These are phyloP conservation scores for Elaeis guineensis DNA, from an alignment of 176 grass and related monocot species.

Conservation along the genomic window DNA sequence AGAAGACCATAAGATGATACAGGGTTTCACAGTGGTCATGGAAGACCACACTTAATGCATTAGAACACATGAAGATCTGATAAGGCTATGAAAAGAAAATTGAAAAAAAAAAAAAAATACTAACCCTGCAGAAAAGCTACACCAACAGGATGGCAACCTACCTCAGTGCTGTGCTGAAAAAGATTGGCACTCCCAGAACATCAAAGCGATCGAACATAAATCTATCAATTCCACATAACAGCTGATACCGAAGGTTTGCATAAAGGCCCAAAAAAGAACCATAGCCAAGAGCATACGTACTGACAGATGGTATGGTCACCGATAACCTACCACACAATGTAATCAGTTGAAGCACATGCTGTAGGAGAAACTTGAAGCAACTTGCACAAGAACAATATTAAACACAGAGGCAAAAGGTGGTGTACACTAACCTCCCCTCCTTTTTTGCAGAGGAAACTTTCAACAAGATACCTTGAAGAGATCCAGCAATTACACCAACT, in stretches of 20 bases:
- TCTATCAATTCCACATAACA: slow-evolving; percentile 70
- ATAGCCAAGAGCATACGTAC: slow-evolving; percentile 79
- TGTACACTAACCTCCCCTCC: slow-evolving; percentile 44
- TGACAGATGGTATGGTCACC: slow-evolving; percentile 58
- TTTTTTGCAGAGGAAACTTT: slow-evolving; percentile 60
- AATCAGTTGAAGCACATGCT: slow-evolving; percentile 4
- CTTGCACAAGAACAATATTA: slow-evolving; percentile 4
- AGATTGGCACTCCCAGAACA: slow-evolving; percentile 80
- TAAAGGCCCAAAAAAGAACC: slow-evolving; percentile 93
- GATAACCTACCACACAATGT: slow-evolving; percentile 51
- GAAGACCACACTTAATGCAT: too few relatives aligned
- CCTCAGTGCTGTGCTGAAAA: slow-evolving; percentile 81
- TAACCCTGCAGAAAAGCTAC: neutral
- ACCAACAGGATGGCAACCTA: slow-evolving; percentile 9
- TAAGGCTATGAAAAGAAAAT: too few relatives aligned
- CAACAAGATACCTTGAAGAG: slow-evolving; percentile 59
- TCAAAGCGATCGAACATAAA: slow-evolving; percentile 73
- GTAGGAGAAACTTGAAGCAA: neutral
- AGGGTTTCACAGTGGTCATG: too few relatives aligned
- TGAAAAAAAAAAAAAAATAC: neutral
- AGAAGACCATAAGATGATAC: too few relatives aligned
- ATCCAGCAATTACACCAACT: slow-evolving; percentile 63
- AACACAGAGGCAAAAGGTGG: neutral
- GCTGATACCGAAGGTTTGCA: slow-evolving; percentile 81
- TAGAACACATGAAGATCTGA: too few relatives aligned